A percentile compares a stretch with the other conserved stretches of the same genome.
These are phyloP conservation scores for Davidsoniella eucalypti DNA, from an alignment of 2,329 filamentous ascomycete genomes.

Conservation along the genomic window DNA sequence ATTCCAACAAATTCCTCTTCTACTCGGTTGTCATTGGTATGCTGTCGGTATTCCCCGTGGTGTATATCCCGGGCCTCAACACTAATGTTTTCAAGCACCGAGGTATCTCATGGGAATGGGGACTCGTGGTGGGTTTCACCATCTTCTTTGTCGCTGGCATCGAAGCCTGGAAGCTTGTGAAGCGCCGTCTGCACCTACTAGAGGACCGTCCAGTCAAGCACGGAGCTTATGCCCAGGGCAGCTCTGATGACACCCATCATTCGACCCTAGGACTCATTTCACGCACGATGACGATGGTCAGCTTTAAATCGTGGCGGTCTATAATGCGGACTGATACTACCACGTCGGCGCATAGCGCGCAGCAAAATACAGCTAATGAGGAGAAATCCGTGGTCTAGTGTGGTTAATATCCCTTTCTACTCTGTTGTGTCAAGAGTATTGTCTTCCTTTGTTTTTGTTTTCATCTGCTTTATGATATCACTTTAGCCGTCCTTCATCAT, in stretches of 20 bases:
- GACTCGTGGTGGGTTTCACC: constrained; percentile 45
- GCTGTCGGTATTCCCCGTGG: constrained; percentile 46
- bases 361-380: neutral
- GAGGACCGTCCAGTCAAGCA: constrained; percentile 34
- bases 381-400: neutral
- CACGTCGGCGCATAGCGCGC: constrained; percentile 17
- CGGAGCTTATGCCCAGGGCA: constrained; percentile 36
- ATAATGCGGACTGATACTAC: constrained; percentile 26
- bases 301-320: constrained; percentile 31
- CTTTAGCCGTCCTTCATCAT: neutral
- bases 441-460: neutral
- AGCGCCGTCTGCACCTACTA: constrained; percentile 38
- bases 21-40: constrained; percentile 46
- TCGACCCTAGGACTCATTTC: constrained; percentile 23
- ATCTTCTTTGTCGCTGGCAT: constrained; percentile 49
- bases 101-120: constrained; percentile 61
- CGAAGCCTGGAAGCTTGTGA: constrained; percentile 55
- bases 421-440: neutral
- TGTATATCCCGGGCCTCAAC: constrained; percentile 61
- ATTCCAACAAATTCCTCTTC: constrained; percentile 54
- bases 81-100: constrained; percentile 55
- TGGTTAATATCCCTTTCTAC: neutral
- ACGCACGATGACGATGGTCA: constrained; percentile 35
- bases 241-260: constrained; percentile 28
- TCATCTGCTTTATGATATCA: neutral